Percentiles rank a stretch among this genome's conserved stretches.
phyloP scores from a whole-genome alignment of 1,139 yeast species.

The Pichia sp. region DNA sequence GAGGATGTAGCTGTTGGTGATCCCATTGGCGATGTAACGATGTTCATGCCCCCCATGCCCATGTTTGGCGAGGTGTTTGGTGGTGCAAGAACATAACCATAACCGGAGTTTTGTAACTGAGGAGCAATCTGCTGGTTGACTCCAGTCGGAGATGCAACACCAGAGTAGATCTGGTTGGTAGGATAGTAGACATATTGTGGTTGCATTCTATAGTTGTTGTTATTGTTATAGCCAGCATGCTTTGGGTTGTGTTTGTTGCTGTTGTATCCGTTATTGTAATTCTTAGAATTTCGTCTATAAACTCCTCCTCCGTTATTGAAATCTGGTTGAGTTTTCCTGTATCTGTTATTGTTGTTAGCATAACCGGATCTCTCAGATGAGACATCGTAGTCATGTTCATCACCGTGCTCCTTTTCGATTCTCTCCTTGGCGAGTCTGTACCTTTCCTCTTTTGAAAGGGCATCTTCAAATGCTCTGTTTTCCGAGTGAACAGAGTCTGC shows the following conservation, averaged over 20 bases:
- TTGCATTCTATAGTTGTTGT: conserved; percentile 6
- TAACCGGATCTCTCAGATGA: not conserved
- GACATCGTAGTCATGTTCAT: conserved; percentile 1
- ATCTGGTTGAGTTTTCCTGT: not conserved
- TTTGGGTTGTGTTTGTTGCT: conserved; percentile 1
- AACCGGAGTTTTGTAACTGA: not conserved
- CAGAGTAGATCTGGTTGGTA: conserved; percentile 1
- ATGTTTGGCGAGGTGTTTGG: conserved; percentile 3
- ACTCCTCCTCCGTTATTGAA: conserved; percentile 2
- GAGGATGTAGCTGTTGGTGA: conserved; percentile 3
- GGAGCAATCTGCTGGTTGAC: not conserved
- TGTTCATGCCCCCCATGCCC: not conserved
- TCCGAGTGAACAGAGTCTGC: not conserved
- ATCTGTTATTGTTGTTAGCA: too few relatives aligned
- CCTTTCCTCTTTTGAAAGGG: conserved; percentile 19
- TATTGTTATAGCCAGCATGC: conserved; percentile 3
- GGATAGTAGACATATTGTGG: conserved; percentile 6
- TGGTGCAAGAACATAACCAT: conserved; percentile 13
- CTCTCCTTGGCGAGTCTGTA: conserved; percentile 23
- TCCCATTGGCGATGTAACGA: conserved; percentile 1
- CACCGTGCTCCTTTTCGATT: conserved; percentile 22
- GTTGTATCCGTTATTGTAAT: not conserved
- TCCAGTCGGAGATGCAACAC: not conserved
- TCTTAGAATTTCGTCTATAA: not conserved
- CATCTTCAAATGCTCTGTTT: not conserved